These are phyloP conservation scores for Ceratobasidium theobromae DNA, from an alignment of 1,284 basidiomycete species.

Conservation along the genomic window DNA sequence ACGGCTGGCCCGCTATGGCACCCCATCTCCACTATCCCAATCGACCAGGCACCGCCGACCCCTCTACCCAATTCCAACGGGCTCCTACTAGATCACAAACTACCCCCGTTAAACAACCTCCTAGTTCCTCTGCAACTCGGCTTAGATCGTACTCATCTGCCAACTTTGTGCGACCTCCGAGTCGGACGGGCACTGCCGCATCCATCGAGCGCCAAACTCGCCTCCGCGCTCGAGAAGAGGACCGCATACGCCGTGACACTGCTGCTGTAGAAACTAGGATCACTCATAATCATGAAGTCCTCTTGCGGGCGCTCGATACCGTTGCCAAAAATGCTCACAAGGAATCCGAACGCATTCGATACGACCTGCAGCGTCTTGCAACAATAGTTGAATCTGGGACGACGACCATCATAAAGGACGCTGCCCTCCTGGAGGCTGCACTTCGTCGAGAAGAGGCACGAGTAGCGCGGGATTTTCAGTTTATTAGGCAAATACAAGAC, in stretches of 20 bases:
- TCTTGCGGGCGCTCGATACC: slow-evolving; percentile 1
- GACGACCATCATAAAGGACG: slow-evolving; percentile 4
- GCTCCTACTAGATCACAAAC: slow-evolving; percentile 22
- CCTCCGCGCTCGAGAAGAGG: slow-evolving; percentile 22
- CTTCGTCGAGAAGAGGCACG: slow-evolving; percentile 25
- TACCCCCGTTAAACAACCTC: background rate
- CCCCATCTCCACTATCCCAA: slow-evolving; percentile 5
- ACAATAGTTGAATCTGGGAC: slow-evolving; percentile 15
- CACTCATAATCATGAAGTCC: slow-evolving; percentile 10
- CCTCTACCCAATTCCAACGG: slow-evolving; percentile 22
- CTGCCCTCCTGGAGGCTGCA: background rate
- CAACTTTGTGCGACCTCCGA: slow-evolving; percentile 19
- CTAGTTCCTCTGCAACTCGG: background rate
- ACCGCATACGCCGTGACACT: slow-evolving; percentile 25
- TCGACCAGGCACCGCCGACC: slow-evolving; percentile 16
- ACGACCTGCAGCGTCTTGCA: slow-evolving; percentile 18
- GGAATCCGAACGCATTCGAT: slow-evolving; percentile 24
- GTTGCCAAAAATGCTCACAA: slow-evolving; percentile 12
- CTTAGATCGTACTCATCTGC: slow-evolving; percentile 6
- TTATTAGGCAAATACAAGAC: slow-evolving; percentile 28
- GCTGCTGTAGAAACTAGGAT: slow-evolving; percentile 14
- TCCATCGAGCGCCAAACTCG: slow-evolving; percentile 28
- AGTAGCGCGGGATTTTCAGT: slow-evolving; percentile 21
- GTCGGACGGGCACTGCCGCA: slow-evolving; percentile 18
- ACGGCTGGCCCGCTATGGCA: slow-evolving; percentile 31